Conservation (phyloP, 257 asterid species). For the Craterostigma plantagineum region DNA sequence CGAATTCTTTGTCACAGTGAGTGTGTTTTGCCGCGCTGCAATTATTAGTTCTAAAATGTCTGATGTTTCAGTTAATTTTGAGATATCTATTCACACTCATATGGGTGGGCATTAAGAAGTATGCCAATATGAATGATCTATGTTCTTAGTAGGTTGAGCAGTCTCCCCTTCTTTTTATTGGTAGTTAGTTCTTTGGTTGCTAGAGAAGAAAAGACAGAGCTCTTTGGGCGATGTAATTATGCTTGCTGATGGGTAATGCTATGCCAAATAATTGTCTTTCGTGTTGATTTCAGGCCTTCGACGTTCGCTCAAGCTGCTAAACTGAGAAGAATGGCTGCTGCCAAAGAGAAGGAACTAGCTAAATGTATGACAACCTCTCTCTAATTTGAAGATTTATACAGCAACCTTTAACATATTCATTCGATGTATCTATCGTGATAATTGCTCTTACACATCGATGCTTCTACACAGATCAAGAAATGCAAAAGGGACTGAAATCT, state of each 20-base stretch:
- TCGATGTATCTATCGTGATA: background rate
- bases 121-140: no score
- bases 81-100: no score
- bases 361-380: conserved; percentile 35
- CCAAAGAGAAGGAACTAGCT: conserved; percentile 84
- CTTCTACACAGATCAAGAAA: conserved; percentile 55
- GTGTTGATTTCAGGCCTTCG: conserved; percentile 59
- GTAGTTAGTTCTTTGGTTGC: no score
- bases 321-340: conserved; percentile 67
- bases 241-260: background rate
- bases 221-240: background rate
- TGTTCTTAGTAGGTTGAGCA: no score
- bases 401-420: background rate
- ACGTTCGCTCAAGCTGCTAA: conserved; percentile 98
- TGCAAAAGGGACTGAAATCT: conserved; percentile 29
- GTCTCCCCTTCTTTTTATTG: no score
- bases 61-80: no score
- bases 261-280: conserved; percentile 1
- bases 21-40: conserved; percentile 7
- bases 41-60: no score
- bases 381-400: conserved; percentile 65
- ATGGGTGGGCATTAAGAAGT: no score
- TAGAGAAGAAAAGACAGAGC: no score
- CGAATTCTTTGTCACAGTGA: conserved; percentile 56
- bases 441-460: conserved; percentile 19